Evolutionary conservation across 768 basidiomycete genomes (phyloP), one percentile per base, ranked within the genome.

Genomic region (Floccularia luteovirens): DNA sequence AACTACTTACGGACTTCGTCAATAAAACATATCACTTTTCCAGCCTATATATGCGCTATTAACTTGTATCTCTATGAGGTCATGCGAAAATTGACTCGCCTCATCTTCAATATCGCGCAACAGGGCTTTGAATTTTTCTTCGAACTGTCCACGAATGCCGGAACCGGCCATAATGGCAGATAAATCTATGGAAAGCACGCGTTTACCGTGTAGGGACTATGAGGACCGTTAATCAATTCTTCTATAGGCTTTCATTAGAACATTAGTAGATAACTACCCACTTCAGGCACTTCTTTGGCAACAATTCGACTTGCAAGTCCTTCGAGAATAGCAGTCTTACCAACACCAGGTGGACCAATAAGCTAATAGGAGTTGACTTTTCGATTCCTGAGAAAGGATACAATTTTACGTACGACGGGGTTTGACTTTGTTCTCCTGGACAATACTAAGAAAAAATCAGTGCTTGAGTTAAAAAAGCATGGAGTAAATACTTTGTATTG

Each of bases 311-410:
- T 84, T 0, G 91, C 91, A 12, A 96, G 70, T 2, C 91, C 91
- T 61, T 93, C 91, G 10, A 93, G 57, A 38, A 94, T 91, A 0
- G 91, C 90, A 0, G 91, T 94, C 63, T 96, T 96, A 0, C 91
- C 91, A 10, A 92, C 89, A 43, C 91, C 91, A 2, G 90, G 88
- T 19, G 87, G 81, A 4, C 88, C 85, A 40, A 89, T 85, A 33
- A 88, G 71, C 82, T 85, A 43, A 6, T n/a, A n/a, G n/a, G n/a
- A n/a, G n/a, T n/a, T n/a, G n/a, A n/a, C n/a, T n/a, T n/a, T n/a
- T n/a, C n/a, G n/a, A n/a, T n/a, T n/a, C n/a, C n/a, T n/a, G n/a
- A n/a, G n/a, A n/a, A n/a, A n/a, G n/a, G n/a, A n/a, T 2, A 8
- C 23, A 2, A 1, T 2, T 0, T 1, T 12, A 63, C 79, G 37